Conservation (phyloP, 768 basidiomycete species). For the Boletus coccyginus region DNA sequence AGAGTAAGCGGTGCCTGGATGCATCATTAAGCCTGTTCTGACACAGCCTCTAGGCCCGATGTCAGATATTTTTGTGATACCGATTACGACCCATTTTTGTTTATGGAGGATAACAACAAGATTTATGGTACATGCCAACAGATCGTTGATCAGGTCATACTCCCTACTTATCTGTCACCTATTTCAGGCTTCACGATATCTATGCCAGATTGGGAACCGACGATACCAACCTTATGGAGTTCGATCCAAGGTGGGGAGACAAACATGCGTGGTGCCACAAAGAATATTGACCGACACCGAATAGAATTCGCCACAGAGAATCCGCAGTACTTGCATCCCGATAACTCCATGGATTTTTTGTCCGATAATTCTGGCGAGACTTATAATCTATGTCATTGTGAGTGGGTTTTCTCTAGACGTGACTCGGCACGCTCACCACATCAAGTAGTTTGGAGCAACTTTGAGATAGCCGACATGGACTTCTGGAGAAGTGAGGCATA, state of each 20-base stretch:
- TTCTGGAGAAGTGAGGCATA: constrained; percentile 86
- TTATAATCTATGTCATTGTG: constrained; percentile 67
- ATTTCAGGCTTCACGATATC: constrained; percentile 57
- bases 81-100: constrained; percentile 49
- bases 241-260: constrained; percentile 48
- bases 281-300: constrained; percentile 36
- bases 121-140: constrained; percentile 41
- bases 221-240: constrained; percentile 63
- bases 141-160: background rate
- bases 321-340: constrained; percentile 52
- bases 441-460: constrained; percentile 82
- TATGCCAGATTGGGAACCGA: constrained; percentile 61
- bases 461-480: constrained; percentile 84
- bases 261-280: constrained; percentile 21
- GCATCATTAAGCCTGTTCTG: background rate
- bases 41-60: constrained; percentile 36
- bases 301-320: constrained; percentile 54
- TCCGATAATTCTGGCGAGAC: constrained; percentile 63
- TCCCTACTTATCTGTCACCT: background rate
- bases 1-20: constrained; percentile 37
- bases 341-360: constrained; percentile 62
- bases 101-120: constrained; percentile 53
- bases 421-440: background rate
- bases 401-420: constrained; percentile 13
- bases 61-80: constrained; percentile 56